phyloP scores from a whole-genome alignment of 2,329 filamentous ascomycete genomes.

The Microascus cirrosus region DNA sequence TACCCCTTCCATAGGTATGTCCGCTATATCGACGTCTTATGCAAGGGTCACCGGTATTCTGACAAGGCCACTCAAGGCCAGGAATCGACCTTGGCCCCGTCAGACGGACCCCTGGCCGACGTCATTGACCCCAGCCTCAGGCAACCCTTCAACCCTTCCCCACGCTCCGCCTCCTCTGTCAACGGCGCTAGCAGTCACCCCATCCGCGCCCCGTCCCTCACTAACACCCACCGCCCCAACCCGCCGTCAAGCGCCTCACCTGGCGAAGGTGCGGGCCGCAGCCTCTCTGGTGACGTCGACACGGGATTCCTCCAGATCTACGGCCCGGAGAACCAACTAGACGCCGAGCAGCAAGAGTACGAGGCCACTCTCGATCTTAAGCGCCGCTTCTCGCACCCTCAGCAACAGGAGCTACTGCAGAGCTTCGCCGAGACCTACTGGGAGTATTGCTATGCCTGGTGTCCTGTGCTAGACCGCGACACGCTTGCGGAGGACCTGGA shows the following conservation, averaged over 20 bases:
- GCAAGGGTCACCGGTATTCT: neutral
- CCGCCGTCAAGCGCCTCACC: neutral
- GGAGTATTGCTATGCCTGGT: constrained; percentile 29
- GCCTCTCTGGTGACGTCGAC: constrained; percentile 19
- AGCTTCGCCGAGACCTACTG: constrained; percentile 29
- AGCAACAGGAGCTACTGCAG: constrained; percentile 19
- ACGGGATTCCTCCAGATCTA: constrained; percentile 22
- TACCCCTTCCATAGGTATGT: neutral
- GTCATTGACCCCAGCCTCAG: neutral
- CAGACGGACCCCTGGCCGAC: neutral
- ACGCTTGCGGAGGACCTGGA: constrained; percentile 17
- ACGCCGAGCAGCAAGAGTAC: constrained; percentile 17
- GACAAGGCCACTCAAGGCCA: neutral
- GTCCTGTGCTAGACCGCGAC: constrained; percentile 23
- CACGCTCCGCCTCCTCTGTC: neutral
- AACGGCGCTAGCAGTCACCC: neutral
- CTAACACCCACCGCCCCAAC: too few species aligned
- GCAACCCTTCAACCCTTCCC: neutral
- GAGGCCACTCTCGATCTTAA: constrained; percentile 14
- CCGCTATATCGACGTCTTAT: neutral
- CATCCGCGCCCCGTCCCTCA: neutral
- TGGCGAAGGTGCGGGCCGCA: constrained; percentile 8
- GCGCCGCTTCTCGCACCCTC: constrained; percentile 9
- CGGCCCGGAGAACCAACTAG: constrained; percentile 18
- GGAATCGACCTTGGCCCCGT: neutral